Base-by-base conservation (phyloP, 2,329 filamentous ascomycete species). In the Colletotrichum plurivorum region DNA sequence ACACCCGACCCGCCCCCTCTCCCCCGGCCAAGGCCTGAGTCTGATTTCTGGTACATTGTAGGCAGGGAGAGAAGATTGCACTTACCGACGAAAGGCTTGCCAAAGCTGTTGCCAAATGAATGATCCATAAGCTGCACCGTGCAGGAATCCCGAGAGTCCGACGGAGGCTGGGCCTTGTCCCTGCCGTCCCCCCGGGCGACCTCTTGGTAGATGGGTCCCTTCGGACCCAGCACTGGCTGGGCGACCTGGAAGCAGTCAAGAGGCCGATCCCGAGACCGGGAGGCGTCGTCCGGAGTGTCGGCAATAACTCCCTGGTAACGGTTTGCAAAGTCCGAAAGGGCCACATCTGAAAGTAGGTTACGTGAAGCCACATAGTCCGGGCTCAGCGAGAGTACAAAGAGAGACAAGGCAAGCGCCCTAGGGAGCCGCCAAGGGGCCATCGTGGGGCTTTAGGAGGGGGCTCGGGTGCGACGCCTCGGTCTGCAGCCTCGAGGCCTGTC, bases 101-200 rank as follows among this genome's bases (percentile, higher is more conserved):
- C 91, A 76, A 94, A 95, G 71, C 92, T 94, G 71, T 82, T 88
- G 12, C 83, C 92, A 82, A 95, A 95, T 0, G 87, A 85, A 79
- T 94, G 86, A 3, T 90, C 82, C 88, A 94, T 93, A 63, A 95
- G 79, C n/a, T 87, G 79, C 46, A 89, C 76, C 51, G 86, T 80
- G 75, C 87, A 90, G 56, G 80, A 76, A n/a, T 20, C 65, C 20
- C 15, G 27, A 53, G 75, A 72, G n/a, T 70, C 68, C 10, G 73
- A 55, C 27, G 72, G 73, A 27, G 73, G 18, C 22, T 18, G 55
- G 22, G n/a, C 55, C 49, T 67, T 36, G 49, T 51, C 71, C 20
- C 73, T 72, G 49, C 73, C 72, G 52, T 71, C 71, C 61, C 76
- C 71, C 57, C 43, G 64, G 53, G 27, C 43, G n/a, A 52, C 31